Evolutionary conservation across 1,139 yeast genomes (phyloP), one percentile per base, ranked within the genome.

Genomic region (Fermentozyma sake): DNA sequence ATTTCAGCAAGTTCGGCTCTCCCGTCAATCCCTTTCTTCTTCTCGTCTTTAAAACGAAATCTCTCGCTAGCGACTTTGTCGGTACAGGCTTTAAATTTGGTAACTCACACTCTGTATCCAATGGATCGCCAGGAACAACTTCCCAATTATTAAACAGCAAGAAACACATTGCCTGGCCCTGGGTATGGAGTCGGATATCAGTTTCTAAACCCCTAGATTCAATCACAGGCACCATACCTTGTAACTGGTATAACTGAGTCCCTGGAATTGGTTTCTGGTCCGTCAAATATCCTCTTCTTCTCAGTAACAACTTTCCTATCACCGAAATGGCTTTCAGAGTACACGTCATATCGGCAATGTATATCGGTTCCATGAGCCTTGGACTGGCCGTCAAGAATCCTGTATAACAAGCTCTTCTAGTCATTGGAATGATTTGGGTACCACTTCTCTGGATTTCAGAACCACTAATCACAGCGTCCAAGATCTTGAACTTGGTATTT

Each of bases 201-300:
- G 95, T 77, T 48, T 85, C 96, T 26, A 93, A 66, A 0, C 98
- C 98, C 32, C 81, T 62, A 0, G 96, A 80, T 41, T 93, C 98
- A 29, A 91, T 83, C 0, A 85, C 94, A 0, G 98, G 98, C 3
- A 93, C 55, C 27, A 55, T 57, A 0, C 93, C 96, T 29, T 60
- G 59, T 3, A 86, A 61, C 32, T 63, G 66, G 45, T 68, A 74
- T 18, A 89, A 57, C 5, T 76, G 84, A 0, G 97, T 80, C 0
- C 89, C 96, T 2, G 79, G 77, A 20, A 91, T 72, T 4, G 86
- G 78, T 2, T 44, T 48, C 30, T 72, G 76, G 1, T 50, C 43
- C 9, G 64, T 42, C 0, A 83, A 63, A 14, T 54, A 42, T 3
- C 81, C 84, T 44, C 98, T 71, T 48, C 98, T 70, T 31, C 62